Evolutionary conservation across 495 filamentous ascomycete species (phyloP), one percentile per base, ranked within the genome.

Genomic region (Hypomontagnella monticulosa): DNA sequence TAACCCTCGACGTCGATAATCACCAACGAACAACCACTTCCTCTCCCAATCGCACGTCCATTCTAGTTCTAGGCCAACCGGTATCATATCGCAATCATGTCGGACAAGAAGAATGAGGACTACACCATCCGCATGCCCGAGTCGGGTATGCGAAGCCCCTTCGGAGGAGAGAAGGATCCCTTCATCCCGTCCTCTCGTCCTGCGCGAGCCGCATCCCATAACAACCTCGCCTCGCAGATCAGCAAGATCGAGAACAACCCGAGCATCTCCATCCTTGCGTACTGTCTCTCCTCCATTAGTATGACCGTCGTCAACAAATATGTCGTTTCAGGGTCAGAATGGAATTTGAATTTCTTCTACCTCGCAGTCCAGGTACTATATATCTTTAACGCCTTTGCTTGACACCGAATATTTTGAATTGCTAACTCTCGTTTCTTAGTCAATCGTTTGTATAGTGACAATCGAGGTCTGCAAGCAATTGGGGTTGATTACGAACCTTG

Each of bases 281-380:
- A 99, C 81, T 99, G 95, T 79, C 83, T 87, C 68, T 90, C 95
- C 50, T 97, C 93, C 4, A 99, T 99, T 66, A 82, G 94, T 76
- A 99, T 99, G 95, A 99, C 96, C 37, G 89, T 97, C 19, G 96
- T 95, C 79, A 99, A 99, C 81, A 99, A 99, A 85, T 99, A 95
- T 75, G 93, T 97, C 48, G 83, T 99, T 30, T 96, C 92, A 32
- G 96, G 95, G 30, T 78, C 84, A 11, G 85, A 91, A 63, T 99
- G 95, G 82, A 99, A 99, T 78, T 75, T 99, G 68, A 98, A 97
- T 78, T 98, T 98, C 80, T 92, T 98, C 78, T 87, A 97, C 55
- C 87, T 98, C 27, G 87, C 83, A 54, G 83, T 98, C 44, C 95
- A 99, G 89, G 95, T 98, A 87, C 61, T 84, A 79, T 51, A 54